Evolutionary conservation across 176 grass and related monocot genomes (phyloP).

Genomic region (Carex myosuroides): DNA sequence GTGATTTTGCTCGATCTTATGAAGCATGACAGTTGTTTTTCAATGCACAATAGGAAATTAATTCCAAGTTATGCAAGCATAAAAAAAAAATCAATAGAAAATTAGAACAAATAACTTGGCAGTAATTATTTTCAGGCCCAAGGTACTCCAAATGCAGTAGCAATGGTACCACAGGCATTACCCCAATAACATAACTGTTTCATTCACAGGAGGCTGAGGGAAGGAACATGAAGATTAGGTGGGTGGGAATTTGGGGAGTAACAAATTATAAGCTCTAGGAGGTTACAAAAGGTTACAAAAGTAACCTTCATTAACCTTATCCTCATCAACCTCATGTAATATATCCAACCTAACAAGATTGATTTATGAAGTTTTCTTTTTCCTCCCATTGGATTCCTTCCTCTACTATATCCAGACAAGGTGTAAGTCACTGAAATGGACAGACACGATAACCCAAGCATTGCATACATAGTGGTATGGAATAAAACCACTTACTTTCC

Average conservation of each 20-base stretch:
- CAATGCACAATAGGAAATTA: not conserved
- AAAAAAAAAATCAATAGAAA: not conserved
- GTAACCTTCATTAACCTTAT: not conserved
- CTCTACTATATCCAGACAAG: not conserved
- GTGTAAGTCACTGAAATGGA: not conserved
- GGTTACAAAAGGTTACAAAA: not conserved
- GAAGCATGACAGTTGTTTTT: not conserved
- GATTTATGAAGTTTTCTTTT: not conserved
- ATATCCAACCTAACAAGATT: not conserved
- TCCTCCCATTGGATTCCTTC: not conserved
- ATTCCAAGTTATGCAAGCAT: not conserved
- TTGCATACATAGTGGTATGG: not conserved
- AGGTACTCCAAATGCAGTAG: not conserved
- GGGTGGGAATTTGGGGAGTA: not conserved
- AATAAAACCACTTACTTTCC: constrained; percentile 60
- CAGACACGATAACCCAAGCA: not conserved
- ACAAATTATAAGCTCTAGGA: not conserved
- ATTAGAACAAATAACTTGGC: not conserved
- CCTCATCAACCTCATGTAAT: not conserved
- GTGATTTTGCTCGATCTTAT: not conserved
- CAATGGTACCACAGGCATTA: not conserved
- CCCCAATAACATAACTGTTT: not conserved
- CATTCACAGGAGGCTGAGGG: not conserved
- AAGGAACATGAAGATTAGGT: not conserved
- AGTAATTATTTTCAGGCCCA: not conserved